Evolutionary conservation across 805 yeast genomes (phyloP).

Genomic region (Candida gorgasii): DNA sequence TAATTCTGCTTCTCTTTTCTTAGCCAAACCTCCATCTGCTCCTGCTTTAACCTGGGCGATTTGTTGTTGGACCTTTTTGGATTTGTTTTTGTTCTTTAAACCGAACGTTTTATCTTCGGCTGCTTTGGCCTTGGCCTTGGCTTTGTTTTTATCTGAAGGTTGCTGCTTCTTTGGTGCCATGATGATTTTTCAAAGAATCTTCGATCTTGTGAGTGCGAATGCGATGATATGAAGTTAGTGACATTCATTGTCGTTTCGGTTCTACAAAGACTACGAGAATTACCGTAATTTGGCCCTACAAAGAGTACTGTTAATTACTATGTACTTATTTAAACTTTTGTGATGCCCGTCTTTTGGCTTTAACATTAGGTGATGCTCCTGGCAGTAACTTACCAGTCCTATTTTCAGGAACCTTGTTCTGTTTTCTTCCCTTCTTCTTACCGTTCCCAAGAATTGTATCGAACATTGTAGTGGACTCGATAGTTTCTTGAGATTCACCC

Average conservation of each 20-base stretch:
- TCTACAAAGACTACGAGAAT: too few relatives aligned
- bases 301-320: background rate
- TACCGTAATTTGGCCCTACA: too few relatives aligned
- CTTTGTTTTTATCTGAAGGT: conserved; percentile 61
- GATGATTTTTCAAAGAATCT: too few relatives aligned
- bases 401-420: conserved; percentile 7
- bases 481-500: conserved; percentile 8
- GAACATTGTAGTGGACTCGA: conserved; percentile 20
- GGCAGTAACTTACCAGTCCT: conserved; percentile 7
- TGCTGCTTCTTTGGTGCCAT: conserved; percentile 84
- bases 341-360: conserved; percentile 21
- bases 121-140: conserved; percentile 59
- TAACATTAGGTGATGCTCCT: conserved; percentile 10
- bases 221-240: too few relatives aligned
- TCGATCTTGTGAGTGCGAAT: too few relatives aligned
- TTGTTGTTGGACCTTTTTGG: conserved; percentile 82
- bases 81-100: conserved; percentile 90
- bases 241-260: too few relatives aligned
- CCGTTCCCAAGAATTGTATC: conserved; percentile 28
- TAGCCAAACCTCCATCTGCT: conserved; percentile 51
- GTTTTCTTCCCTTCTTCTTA: conserved; percentile 24
- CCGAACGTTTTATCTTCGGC: conserved; percentile 93
- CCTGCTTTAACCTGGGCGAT: conserved; percentile 43
- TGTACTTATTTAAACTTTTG: conserved; percentile 22
- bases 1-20: conserved; percentile 74